Evolutionary conservation across 257 asterid species (phyloP), one percentile per base, ranked within the genome.

Genomic region (Gynochthodes officinalis): DNA sequence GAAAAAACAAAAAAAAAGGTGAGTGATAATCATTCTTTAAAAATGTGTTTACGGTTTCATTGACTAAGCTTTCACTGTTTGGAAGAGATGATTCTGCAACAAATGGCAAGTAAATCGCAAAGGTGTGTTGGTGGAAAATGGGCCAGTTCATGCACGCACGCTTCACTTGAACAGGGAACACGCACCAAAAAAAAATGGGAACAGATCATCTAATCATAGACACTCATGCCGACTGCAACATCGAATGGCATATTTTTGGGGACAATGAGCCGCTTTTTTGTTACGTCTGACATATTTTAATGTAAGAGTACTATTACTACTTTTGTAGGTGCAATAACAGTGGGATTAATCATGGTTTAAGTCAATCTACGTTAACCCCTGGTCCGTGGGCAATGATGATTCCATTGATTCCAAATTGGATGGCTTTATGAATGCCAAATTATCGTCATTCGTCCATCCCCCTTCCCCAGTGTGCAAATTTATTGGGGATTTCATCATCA

Each of bases 111-210:
- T 18, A 39, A n/a, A n/a, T n/a, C n/a, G n/a, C n/a, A n/a, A n/a
- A n/a, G n/a, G 59, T 7, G 33, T 21, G 16, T 5, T 35, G 37
- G 67, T 55, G 58, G 67, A 33, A 60, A 50, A 5, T 50, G 83
- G 75, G 69, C 72, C 83, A 71, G 25, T 21, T 64, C 39, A 52
- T 44, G 8, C 2, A 40, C 65, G 83, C 83, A 79, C 83, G 80
- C 80, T 69, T 60, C 70, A 67, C 28, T 44, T 71, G 52, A 69
- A 21, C 27, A 7, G 54, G 78, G 73, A 32, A 71, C 49, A 50
- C 13, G 40, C 43, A 2, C 8, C 25, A 33, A 50, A 60, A 4
- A 25, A 19, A 33, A 67, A 59, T 49, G 39, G n/a, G 46, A 16
- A 67, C 79, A 75, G 64, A 33, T 33, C 78, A 75, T 59, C 55